Base-by-base conservation (phyloP, 163 green algal genomes). In the Scenedesmus sp. region DNA sequence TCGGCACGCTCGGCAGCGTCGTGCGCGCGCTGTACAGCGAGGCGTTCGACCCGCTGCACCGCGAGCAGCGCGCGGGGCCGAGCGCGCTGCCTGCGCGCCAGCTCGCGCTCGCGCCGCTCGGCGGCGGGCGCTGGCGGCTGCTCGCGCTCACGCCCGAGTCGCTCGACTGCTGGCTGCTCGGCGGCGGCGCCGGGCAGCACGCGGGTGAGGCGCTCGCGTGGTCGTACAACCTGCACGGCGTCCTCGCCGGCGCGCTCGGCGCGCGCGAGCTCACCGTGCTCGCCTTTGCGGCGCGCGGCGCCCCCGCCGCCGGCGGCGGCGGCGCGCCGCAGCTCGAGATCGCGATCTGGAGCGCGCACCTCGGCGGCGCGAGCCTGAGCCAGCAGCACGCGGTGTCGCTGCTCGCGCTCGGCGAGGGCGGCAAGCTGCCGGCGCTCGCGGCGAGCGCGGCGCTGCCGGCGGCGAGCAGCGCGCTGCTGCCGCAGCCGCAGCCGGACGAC, bases 141-240 rank as follows among this genome's bases (percentile, higher is more conserved):
- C 44, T 83, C n/a, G 75, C 63, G 26, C 75, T 83, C 7, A 74
- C 75, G 26, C 20, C 54, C 1, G 75, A 83, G 1, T 28, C 64
- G 15, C 17, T 83, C n/a, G 75, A 83, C 44, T 77, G 75, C 64
- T 83, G 75, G 75, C 39, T 70, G 56, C 54, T 83, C 5, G 75
- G 64, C 22, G 51, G 64, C 20, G 24, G 53, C 18, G 62, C 53
- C 24, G 75, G 75, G n/a, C 56, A 77, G 20, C 58, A 69, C 44
- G 53, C 54, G 53, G 51, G 42, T 5, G 64, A 76, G 65, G 47
- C 48, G 64, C 75, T 77, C 31, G 39, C 65, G 44, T 83, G 75
- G 75, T 62, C 45, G 2, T 64, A 57, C 39, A 77, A 83, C 42
- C 10, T 77, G n/a, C 31, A 62, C 44, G 44, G 34, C 2, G 54